A percentile compares a stretch with the other conserved stretches of the same genome.
These are phyloP conservation scores for Nicotiana benthamiana DNA, from an alignment of 257 asterid genomes.

Conservation along the genomic window DNA sequence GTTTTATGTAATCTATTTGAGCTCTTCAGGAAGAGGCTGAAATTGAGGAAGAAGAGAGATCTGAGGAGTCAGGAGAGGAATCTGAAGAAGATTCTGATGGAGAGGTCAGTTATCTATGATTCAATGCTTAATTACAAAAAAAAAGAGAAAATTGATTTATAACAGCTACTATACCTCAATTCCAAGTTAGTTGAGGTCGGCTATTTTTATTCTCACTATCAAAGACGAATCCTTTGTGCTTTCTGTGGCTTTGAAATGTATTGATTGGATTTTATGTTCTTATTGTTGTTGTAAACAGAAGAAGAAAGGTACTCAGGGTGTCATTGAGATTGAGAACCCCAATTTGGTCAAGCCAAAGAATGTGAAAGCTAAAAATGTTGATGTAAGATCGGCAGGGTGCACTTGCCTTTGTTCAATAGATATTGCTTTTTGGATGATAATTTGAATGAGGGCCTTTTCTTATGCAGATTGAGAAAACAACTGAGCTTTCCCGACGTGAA, in stretches of 20 bases:
- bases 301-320: constrained; percentile 69
- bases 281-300: constrained; percentile 33
- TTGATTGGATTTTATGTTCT: too few relatives aligned
- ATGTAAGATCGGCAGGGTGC: constrained; percentile 37
- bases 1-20: neutral
- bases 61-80: constrained; percentile 58
- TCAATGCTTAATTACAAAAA: neutral
- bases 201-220: neutral
- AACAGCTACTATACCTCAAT: neutral
- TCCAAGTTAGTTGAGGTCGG: neutral
- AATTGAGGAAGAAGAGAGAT: constrained; percentile 54
- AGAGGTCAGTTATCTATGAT: constrained; percentile 20
- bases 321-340: constrained; percentile 79
- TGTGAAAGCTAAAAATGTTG: constrained; percentile 76
- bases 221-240: neutral
- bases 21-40: constrained; percentile 53
- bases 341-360: constrained; percentile 72
- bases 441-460: neutral
- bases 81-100: constrained; percentile 59
- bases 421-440: neutral
- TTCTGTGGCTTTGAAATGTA: neutral
- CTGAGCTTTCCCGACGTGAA: constrained; percentile 69
- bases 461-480: constrained; percentile 73
- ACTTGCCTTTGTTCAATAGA: neutral
- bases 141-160: neutral